phyloP scores from a whole-genome alignment of 2,329 filamentous ascomycete genomes.

The Xylaria sp. region DNA sequence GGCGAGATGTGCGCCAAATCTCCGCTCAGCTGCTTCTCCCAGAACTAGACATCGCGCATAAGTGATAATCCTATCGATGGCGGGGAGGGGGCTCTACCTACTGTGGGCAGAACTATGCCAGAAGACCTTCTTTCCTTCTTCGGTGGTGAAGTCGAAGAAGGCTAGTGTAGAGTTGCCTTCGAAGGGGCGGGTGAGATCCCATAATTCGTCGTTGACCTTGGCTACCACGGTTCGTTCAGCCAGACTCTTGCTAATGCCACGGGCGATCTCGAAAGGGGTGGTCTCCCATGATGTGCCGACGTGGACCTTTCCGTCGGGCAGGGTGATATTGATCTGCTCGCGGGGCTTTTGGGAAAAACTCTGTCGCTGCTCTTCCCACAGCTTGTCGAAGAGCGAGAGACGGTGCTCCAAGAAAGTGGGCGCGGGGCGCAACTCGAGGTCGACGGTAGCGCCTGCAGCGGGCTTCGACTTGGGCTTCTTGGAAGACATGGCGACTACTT shows the following conservation, averaged over 20 bases:
- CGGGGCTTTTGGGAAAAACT: slow-evolving; percentile 65
- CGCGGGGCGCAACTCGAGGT: slow-evolving; percentile 28
- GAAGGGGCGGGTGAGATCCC: slow-evolving; percentile 90
- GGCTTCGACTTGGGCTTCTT: slow-evolving; percentile 29
- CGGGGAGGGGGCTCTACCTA: too few relatives aligned
- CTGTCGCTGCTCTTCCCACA: slow-evolving; percentile 21
- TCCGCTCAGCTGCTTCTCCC: slow-evolving; percentile 90
- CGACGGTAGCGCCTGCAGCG: slow-evolving; percentile 9
- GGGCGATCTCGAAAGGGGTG: slow-evolving; percentile 79
- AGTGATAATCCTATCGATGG: too few relatives aligned
- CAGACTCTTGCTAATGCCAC: slow-evolving; percentile 81
- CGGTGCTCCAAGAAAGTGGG: slow-evolving; percentile 77
- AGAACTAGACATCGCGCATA: slow-evolving; percentile 56
- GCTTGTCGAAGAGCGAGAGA: slow-evolving; percentile 45
- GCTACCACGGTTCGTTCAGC: slow-evolving; percentile 88
- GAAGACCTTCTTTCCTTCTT: slow-evolving; percentile 88
- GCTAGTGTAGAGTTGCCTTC: slow-evolving; percentile 87
- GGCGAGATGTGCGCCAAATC: slow-evolving; percentile 90
- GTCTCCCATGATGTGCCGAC: slow-evolving; percentile 89
- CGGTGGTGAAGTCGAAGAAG: slow-evolving; percentile 77
- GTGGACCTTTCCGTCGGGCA: slow-evolving; percentile 73
- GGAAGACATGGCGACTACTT: slow-evolving; percentile 22
- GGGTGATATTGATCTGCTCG: slow-evolving; percentile 74
- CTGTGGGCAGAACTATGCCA: slow-evolving; percentile 95
- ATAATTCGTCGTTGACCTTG: slow-evolving; percentile 72